Percentiles rank a stretch among this genome's conserved stretches.
phyloP scores from a whole-genome alignment of 495 filamentous ascomycete genomes.

The Xylaria nigripes region DNA sequence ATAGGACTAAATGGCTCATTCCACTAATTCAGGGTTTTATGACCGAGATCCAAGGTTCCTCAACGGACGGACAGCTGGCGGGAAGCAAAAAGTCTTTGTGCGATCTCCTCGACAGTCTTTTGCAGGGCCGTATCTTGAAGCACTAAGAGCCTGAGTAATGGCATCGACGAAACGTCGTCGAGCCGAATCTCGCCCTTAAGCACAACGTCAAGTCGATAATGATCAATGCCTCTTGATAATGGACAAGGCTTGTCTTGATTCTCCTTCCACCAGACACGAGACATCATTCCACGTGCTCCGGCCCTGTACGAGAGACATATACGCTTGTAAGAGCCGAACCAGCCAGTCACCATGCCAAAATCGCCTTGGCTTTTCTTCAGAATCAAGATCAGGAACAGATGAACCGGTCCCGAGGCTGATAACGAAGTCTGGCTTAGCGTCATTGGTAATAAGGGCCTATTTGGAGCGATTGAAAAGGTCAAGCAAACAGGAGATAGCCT shows the following conservation, averaged over 20 bases:
- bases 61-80: too few species aligned
- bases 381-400: not conserved
- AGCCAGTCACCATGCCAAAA: not conserved
- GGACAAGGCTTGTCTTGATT: constrained; percentile 4
- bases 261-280: not conserved
- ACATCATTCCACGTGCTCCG: not conserved
- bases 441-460: too few species aligned
- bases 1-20: too few species aligned
- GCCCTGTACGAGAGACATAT: not conserved
- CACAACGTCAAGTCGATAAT: constrained; percentile 1
- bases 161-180: constrained; percentile 4
- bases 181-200: constrained; percentile 1
- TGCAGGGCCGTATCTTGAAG: not conserved
- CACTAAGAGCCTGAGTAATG: not conserved
- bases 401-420: not conserved
- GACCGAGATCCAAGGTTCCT: too few species aligned
- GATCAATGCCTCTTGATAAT: too few species aligned
- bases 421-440: not conserved
- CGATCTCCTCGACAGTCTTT: constrained; percentile 1
- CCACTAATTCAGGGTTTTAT: too few species aligned
- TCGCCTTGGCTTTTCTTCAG: not conserved
- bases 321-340: not conserved
- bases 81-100: constrained; percentile 1
- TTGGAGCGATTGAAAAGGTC: too few species aligned
- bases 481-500: too few species aligned